These are phyloP conservation scores for Termitomyces sp. DNA, from an alignment of 768 basidiomycete species.

Conservation along the genomic window DNA sequence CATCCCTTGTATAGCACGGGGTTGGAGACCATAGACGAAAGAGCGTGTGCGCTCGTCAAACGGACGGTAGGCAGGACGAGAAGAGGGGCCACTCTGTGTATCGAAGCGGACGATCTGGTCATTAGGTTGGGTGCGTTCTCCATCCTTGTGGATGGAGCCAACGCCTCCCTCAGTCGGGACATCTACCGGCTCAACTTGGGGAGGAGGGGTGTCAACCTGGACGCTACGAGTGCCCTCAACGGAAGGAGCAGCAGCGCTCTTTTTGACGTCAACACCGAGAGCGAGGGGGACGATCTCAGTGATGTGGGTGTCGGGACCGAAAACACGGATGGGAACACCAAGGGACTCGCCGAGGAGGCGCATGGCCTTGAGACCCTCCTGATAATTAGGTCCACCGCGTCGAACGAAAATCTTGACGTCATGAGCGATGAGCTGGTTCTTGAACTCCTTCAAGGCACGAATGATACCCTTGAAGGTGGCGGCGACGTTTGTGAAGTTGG, in stretches of 20 bases:
- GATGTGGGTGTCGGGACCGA: constrained; percentile 97
- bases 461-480: constrained; percentile 99
- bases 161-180: constrained; percentile 44
- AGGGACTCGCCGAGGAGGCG: constrained; percentile 94
- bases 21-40: constrained; percentile 98
- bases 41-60: constrained; percentile 94
- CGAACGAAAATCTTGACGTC: constrained; percentile 95
- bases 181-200: constrained; percentile 33
- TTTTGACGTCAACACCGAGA: constrained; percentile 74
- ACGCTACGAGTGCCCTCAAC: constrained; percentile 30
- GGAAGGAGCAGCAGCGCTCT: constrained; percentile 20
- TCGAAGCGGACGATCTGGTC: constrained; percentile 94
- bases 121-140: constrained; percentile 76
- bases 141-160: constrained; percentile 73
- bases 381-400: constrained; percentile 99
- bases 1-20: constrained; percentile 94
- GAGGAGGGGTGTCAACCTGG: constrained; percentile 35
- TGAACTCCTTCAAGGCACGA: constrained; percentile 91
- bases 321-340: constrained; percentile 95
- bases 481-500: constrained; percentile 99
- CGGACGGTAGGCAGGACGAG: constrained; percentile 81
- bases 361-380: constrained; percentile 97
- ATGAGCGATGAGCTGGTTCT: constrained; percentile 77
- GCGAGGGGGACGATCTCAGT: constrained; percentile 98
- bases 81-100: constrained; percentile 31